Evolutionary conservation across 352 stramenopile genomes (phyloP), one percentile per base, ranked within the genome.

Genomic region (Globisporangium ultimum): DNA sequence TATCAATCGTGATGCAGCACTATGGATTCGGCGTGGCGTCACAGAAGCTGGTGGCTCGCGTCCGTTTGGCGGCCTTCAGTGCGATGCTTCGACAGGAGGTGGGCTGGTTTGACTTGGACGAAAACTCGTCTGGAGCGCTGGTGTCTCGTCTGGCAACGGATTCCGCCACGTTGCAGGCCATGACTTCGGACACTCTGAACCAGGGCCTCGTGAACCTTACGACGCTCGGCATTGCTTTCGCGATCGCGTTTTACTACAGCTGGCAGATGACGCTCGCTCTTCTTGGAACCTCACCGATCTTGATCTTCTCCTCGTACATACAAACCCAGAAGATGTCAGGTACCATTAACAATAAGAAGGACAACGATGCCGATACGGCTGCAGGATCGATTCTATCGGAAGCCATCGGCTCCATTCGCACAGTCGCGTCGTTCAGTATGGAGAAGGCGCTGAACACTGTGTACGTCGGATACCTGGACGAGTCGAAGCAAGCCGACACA

Each of bases 31-130:
- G 53, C 1, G 66, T 85, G 10, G 70, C 76, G 13, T 74, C 75
- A 12, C 68, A 82, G 55, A 65, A 70, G 3, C 63, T 93, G 24
- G 70, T 81, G 15, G 58, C 62, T 43, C 74, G 79, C 0, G 61
- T 94, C 0, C 77, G 83, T 15, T 46, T 53, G 0, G 41, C 53
- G 4, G 70, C 72, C 15, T 93, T 88, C 55, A 21, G 53, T 13
- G 63, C 72, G 6, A 92, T 95, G 67, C 63, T 96, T 24, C 60
- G 60, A 2, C 84, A 92, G 53, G 83, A 95, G 34, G 66, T 92
- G n/a, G 80, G 70, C 1, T 95, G 82, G 76, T 94, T 91, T 43
- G 84, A 95, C 46, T 34, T 61, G 28, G 61, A 81, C n/a, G 60
- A 74, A 7, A 89, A 93, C 63, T 71, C 71, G 7, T 74, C 82